Evolutionary conservation across 306 rosid genomes (phyloP).

Genomic region (Luffa aegyptiaca): DNA sequence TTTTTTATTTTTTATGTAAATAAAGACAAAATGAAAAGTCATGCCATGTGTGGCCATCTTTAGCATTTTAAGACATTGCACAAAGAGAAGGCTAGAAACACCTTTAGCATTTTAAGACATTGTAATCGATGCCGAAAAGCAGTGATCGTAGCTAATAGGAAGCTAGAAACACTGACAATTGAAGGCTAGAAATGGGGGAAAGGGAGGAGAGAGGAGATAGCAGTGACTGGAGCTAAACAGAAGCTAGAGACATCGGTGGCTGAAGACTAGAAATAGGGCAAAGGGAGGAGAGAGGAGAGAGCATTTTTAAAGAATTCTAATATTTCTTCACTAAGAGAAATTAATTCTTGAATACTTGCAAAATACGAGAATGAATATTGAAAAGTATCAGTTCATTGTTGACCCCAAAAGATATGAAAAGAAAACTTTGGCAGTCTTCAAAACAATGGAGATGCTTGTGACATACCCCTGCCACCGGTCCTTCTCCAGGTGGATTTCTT

Average conservation of each 20-base stretch:
- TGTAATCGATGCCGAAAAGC: too few species aligned
- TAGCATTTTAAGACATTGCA: background rate
- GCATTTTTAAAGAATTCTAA: too few species aligned
- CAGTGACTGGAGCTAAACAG: too few species aligned
- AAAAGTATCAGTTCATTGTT: background rate
- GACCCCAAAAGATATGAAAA: background rate
- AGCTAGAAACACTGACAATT: too few species aligned
- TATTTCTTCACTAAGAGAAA: too few species aligned
- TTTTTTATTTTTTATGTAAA: background rate
- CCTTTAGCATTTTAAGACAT: too few species aligned
- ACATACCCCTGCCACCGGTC: slow-evolving; percentile 97
- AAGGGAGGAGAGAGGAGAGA: too few species aligned
- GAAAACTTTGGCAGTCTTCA: background rate
- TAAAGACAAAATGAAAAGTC: background rate
- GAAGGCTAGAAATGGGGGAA: too few species aligned
- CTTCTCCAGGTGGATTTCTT: slow-evolving; percentile 95
- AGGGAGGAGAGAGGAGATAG: too few species aligned
- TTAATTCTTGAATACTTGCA: background rate
- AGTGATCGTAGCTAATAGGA: too few species aligned
- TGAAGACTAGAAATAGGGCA: too few species aligned
- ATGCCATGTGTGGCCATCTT: background rate
- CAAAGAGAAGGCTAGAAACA: background rate
- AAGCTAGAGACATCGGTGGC: too few species aligned
- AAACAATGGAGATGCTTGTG: background rate
- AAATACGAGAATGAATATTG: background rate